A percentile compares a stretch with the other conserved stretches of the same genome.
These are phyloP conservation scores for Durotheca rogersii DNA, from an alignment of 495 filamentous ascomycete species.

Conservation along the genomic window DNA sequence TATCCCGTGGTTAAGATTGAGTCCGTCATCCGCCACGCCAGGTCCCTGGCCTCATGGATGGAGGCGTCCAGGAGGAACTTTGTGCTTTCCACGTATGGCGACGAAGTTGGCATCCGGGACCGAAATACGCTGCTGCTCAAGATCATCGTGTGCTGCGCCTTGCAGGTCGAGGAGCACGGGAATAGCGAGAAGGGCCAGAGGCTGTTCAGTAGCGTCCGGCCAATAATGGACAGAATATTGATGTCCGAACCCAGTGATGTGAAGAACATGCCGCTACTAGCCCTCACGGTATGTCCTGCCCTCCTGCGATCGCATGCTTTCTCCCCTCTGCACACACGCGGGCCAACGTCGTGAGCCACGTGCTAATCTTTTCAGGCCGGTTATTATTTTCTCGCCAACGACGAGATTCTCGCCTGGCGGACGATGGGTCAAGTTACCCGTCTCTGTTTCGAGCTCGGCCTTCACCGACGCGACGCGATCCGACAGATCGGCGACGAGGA, in stretches of 20 bases:
- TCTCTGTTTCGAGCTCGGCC: conserved; percentile 75
- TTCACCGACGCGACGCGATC: conserved; percentile 74
- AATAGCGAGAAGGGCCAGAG: conserved; percentile 69
- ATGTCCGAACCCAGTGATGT: conserved; percentile 65
- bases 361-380: conserved; percentile 55
- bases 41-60: conserved; percentile 67
- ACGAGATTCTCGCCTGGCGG: conserved; percentile 78
- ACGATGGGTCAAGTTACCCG: conserved; percentile 73
- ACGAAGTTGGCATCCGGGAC: conserved; percentile 66
- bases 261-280: conserved; percentile 69
- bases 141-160: conserved; percentile 72
- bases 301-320: not conserved
- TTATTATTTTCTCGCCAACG: conserved; percentile 79
- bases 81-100: conserved; percentile 19
- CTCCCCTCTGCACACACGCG: not conserved
- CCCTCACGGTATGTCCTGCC: conserved; percentile 58
- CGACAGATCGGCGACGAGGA: conserved; percentile 63
- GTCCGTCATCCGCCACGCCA: conserved; percentile 62
- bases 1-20: conserved; percentile 78
- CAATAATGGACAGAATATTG: conserved; percentile 66
- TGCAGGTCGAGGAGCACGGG: conserved; percentile 72
- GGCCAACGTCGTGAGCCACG: not conserved
- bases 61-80: conserved; percentile 46
- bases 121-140: conserved; percentile 71
- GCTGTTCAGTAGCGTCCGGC: conserved; percentile 70